Conservation (phyloP, 495 filamentous ascomycete species). For the Podospora bellae-mahoneyi region DNA sequence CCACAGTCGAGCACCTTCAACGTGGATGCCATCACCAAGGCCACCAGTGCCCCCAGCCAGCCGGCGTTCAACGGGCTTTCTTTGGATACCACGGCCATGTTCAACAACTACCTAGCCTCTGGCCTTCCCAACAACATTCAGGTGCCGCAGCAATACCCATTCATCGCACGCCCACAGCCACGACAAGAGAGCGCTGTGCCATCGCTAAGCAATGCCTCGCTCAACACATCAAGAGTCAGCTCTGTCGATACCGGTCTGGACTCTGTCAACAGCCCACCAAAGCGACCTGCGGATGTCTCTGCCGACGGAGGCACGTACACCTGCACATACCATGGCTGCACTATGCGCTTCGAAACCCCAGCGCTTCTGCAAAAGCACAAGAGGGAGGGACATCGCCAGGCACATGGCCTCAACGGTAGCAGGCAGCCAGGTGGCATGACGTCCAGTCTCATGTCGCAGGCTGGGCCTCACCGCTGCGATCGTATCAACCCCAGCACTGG, state of each 20-base stretch:
- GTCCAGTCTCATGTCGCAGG: conserved; percentile 30
- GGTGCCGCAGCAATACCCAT: conserved; percentile 58
- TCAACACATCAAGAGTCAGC: conserved; percentile 41
- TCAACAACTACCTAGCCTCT: conserved; percentile 37
- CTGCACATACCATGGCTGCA: conserved; percentile 91
- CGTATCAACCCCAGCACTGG: conserved; percentile 93
- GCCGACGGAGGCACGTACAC: conserved; percentile 88
- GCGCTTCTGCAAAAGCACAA: conserved; percentile 91
- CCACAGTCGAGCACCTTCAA: conserved; percentile 35
- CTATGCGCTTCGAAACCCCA: conserved; percentile 80
- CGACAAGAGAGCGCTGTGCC: conserved; percentile 47
- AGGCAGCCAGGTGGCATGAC: conserved; percentile 28
- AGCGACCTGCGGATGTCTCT: conserved; percentile 58
- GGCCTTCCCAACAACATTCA: conserved; percentile 45
- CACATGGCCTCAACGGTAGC: conserved; percentile 37
- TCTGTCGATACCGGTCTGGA: conserved; percentile 39
- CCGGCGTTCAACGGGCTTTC: conserved; percentile 45
- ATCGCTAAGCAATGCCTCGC: conserved; percentile 35
- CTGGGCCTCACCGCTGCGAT: conserved; percentile 52
- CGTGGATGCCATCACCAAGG: conserved; percentile 33
- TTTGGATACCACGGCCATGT: conserved; percentile 30
- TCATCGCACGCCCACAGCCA: conserved; percentile 42
- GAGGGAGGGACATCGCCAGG: conserved; percentile 82
- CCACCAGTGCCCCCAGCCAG: conserved; percentile 28
- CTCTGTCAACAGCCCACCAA: conserved; percentile 31